Conservation (phyloP, 2,329 filamentous ascomycete species). For the Alternaria novae-zelandiae region DNA sequence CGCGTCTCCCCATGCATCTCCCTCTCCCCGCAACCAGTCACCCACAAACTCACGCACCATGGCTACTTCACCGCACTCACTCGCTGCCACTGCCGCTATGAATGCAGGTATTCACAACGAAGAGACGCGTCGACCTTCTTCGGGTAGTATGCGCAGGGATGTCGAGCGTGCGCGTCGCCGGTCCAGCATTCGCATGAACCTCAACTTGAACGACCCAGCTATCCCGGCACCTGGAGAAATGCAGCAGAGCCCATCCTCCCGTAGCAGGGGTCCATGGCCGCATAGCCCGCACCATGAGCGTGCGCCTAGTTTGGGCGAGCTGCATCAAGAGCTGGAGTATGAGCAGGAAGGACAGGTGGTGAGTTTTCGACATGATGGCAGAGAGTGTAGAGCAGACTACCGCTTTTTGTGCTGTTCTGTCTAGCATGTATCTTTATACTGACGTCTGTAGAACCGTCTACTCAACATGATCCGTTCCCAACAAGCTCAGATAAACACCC, state of each 20-base stretch:
- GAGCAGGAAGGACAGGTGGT: constrained; percentile 81
- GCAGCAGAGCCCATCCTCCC: constrained; percentile 54
- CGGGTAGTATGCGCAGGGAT: constrained; percentile 57
- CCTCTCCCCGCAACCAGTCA: constrained; percentile 35
- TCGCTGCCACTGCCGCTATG: constrained; percentile 78
- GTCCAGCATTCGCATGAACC: constrained; percentile 74
- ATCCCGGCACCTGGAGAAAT: constrained; percentile 74
- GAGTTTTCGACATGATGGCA: constrained; percentile 36
- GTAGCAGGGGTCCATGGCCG: constrained; percentile 42
- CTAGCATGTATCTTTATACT: neutral
- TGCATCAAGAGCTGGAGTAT: constrained; percentile 79
- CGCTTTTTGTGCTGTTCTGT: neutral
- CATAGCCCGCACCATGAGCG: constrained; percentile 69
- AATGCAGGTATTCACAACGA: constrained; percentile 77
- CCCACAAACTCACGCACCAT: constrained; percentile 50
- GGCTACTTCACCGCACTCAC: constrained; percentile 70
- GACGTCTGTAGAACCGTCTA: constrained; percentile 67
- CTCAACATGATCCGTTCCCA: constrained; percentile 78
- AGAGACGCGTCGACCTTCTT: constrained; percentile 55
- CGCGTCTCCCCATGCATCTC: constrained; percentile 53
- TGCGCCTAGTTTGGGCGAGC: constrained; percentile 74
- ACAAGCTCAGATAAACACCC: constrained; percentile 71
- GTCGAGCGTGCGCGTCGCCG: constrained; percentile 63
- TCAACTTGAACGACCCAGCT: constrained; percentile 74
- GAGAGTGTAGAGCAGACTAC: neutral